phyloP scores from a whole-genome alignment of 441 rosid species.

The Corymbia calophylla region DNA sequence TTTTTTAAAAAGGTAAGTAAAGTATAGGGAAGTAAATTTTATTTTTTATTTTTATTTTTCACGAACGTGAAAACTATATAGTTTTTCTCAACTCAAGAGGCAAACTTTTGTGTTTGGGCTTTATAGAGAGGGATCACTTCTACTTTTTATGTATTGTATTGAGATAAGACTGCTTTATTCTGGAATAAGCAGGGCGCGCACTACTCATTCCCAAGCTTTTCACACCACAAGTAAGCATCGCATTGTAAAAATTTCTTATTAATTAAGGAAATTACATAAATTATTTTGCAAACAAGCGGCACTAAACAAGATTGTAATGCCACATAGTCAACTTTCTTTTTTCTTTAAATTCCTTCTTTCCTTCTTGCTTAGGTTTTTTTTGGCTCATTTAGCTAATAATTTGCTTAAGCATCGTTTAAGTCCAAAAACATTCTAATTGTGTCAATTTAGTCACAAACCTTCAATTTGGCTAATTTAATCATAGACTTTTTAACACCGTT shows the following conservation, averaged over 20 bases:
- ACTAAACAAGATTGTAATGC: background rate
- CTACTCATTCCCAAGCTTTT: slow-evolving; percentile 36
- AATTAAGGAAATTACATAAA: background rate
- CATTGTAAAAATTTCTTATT: background rate
- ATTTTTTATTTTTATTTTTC: background rate
- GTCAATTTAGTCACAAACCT: accelerated
- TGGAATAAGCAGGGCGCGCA: slow-evolving; percentile 45
- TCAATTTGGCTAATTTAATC: accelerated
- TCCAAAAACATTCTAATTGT: too few species aligned
- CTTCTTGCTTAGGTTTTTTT: background rate
- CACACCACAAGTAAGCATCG: background rate
- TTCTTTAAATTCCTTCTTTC: background rate
- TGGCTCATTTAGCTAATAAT: background rate
- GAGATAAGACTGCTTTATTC: slow-evolving; percentile 18
- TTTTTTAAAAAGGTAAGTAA: background rate
- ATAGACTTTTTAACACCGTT: too few species aligned
- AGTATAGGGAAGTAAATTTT: background rate
- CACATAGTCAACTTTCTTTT: background rate
- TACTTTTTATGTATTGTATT: background rate
- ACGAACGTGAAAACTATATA: background rate
- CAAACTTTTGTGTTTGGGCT: background rate
- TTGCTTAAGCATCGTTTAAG: background rate
- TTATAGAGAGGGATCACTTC: background rate
- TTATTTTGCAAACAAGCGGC: background rate
- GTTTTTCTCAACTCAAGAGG: background rate